Evolutionary conservation across 225 moss, liverwort and hornwort species (phyloP).

Genomic region (Thuidium tamariscinum): DNA sequence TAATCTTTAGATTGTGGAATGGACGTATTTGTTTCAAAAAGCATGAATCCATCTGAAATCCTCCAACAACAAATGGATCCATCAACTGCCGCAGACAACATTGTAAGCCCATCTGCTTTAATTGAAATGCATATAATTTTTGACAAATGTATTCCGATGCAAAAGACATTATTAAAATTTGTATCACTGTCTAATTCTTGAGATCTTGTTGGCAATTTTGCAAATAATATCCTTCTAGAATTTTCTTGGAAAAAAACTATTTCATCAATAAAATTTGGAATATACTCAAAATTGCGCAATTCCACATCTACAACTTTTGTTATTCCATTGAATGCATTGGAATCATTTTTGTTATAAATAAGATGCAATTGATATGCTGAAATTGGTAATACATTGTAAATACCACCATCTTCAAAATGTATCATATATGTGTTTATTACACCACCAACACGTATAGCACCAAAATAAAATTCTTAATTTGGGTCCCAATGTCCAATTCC

Average conservation of each 20-base stretch:
- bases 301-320: neutral
- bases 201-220: neutral
- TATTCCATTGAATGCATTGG: neutral
- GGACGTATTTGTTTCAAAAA: neutral
- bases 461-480: neutral
- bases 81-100: neutral
- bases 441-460: neutral
- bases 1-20: neutral
- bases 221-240: neutral
- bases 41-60: neutral
- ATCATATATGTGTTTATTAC: neutral
- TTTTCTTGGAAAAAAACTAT: constrained; percentile 10
- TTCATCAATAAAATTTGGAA: neutral
- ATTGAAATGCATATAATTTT: neutral
- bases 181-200: neutral
- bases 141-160: neutral
- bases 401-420: neutral
- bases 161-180: neutral
- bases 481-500: neutral
- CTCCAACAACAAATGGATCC: neutral
- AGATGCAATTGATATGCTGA: neutral
- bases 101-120: neutral
- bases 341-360: neutral
- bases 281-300: neutral
- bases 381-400: neutral